A percentile compares a stretch with the other conserved stretches of the same genome.
These are phyloP conservation scores for Ophiostoma populinum DNA, from an alignment of 2,329 filamentous ascomycete genomes.

Conservation along the genomic window DNA sequence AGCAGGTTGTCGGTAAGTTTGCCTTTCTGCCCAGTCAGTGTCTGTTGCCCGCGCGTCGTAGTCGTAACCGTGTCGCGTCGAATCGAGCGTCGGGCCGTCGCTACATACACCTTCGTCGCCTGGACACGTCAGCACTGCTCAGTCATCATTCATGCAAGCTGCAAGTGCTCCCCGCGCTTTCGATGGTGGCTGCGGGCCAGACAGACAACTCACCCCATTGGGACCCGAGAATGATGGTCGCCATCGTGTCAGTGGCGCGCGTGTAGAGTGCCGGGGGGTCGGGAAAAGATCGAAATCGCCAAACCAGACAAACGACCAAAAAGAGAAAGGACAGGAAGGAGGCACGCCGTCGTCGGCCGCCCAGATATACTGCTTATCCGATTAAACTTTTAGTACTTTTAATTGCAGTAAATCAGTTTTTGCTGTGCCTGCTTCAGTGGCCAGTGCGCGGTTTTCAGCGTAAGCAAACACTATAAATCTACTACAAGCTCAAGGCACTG, in stretches of 20 bases:
- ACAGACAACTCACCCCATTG: constrained; percentile 37
- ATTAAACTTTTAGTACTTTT: background rate
- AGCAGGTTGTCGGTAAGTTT: constrained; percentile 12
- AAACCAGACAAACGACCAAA: constrained; percentile 3
- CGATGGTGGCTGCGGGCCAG: too few species aligned
- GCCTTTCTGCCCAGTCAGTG: constrained; percentile 9
- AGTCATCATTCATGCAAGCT: too few species aligned
- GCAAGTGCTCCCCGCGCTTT: too few species aligned
- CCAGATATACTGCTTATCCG: background rate
- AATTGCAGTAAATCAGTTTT: background rate
- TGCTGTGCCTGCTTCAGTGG: background rate
- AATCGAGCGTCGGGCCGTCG: background rate
- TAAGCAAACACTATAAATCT: too few species aligned
- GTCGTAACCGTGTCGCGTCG: too few species aligned
- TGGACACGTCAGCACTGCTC: too few species aligned
- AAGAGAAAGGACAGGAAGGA: background rate
- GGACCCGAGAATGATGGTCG: constrained; percentile 39
- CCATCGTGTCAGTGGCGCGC: constrained; percentile 18
- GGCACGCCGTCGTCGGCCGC: background rate
- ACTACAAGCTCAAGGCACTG: too few species aligned
- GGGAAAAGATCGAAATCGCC: constrained; percentile 6
- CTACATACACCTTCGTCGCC: constrained; percentile 6
- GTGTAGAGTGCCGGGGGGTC: constrained; percentile 1
- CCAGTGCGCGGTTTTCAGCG: too few species aligned
- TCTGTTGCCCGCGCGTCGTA: too few species aligned